Evolutionary conservation across 208 protist genomes (phyloP).

Genomic region (Leishmania tropica): DNA sequence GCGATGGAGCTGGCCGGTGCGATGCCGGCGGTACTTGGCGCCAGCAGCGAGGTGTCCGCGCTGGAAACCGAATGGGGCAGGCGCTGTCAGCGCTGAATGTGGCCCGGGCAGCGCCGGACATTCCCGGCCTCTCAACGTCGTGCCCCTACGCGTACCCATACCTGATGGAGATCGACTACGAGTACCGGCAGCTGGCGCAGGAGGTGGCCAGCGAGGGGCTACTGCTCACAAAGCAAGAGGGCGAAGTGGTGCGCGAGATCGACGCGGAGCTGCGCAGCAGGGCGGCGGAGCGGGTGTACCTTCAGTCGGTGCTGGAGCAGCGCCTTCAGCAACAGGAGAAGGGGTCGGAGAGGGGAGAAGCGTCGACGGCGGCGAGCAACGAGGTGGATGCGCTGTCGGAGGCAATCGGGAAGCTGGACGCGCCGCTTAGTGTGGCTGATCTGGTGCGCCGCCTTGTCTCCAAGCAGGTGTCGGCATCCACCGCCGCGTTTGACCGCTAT

Average conservation of each 20-base stretch:
- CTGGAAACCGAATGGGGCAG: constrained; percentile 28
- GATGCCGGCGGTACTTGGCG: neutral
- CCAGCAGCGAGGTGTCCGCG: constrained; percentile 5
- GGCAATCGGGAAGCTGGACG: constrained; percentile 20
- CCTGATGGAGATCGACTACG: constrained; percentile 59
- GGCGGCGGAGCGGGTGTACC: constrained; percentile 22
- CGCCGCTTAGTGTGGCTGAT: constrained; percentile 7
- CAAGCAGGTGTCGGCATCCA: constrained; percentile 14
- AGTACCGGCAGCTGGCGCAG: constrained; percentile 42
- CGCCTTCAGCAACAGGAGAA: constrained; percentile 6
- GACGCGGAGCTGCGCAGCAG: constrained; percentile 37
- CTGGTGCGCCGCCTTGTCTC: constrained; percentile 17
- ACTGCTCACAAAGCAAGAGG: constrained; percentile 52
- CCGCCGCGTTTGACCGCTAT: constrained; percentile 21
- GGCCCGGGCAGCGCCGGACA: neutral
- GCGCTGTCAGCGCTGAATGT: constrained; percentile 25
- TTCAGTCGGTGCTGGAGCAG: constrained; percentile 22
- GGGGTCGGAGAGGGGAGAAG: neutral
- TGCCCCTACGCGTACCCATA: constrained; percentile 46
- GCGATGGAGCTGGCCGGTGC: neutral
- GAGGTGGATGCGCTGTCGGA: constrained; percentile 19
- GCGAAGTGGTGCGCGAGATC: constrained; percentile 49
- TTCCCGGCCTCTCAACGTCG: constrained; percentile 14
- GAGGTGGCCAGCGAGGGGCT: constrained; percentile 41
- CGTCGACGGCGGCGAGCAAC: neutral